Evolutionary conservation across 1,284 basidiomycete genomes (phyloP), one percentile per base, ranked within the genome.

Genomic region (Marasmius sp.): DNA sequence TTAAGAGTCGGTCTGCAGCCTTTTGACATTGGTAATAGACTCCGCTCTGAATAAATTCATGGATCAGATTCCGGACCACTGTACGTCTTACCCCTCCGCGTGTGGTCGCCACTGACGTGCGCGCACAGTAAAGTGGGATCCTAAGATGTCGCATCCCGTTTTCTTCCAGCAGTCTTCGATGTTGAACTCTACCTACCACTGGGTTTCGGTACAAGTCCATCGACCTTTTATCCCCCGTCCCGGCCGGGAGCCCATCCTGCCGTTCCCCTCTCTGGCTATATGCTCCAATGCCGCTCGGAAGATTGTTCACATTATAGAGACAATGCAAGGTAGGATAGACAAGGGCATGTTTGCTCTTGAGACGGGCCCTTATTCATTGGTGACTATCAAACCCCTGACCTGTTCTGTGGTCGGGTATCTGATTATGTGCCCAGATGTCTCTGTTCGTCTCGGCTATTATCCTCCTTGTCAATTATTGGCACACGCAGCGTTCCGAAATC

Each of bases 401-500:
- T 22, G 38, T 8, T 11, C 37, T 11, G 10, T 12, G 14, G 16
- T 57, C 68, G 74, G 27, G 27, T 27, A 27, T 27, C 57, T 65
- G 75, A 11, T 39, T 5, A 27, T 58, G 16, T 49, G 60, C 51
- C 59, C 56, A 16, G 62, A 57, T 2, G 86, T 82, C 0, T 81
- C 90, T 36, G 85, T 93, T 11, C 79, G 27, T 27, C 5, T 27
- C 27, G 27, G 27, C 27, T 5, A 27, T 27, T 27, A 27, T 93
- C 3, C 74, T 93, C 43, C 78, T 94, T 63, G 89, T 86, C 64
- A 83, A 91, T 34, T 92, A 89, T 82, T 83, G 85, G 14, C n/a
- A 12, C 84, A 84, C 12, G 84, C 82, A 68, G 80, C 82, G 58
- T 79, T 84, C 10, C 83, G 84, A 1, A 71, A 80, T 9, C 70